Base-by-base conservation (phyloP, 192 early-diverging fungal species). In the Dispira simplex region DNA sequence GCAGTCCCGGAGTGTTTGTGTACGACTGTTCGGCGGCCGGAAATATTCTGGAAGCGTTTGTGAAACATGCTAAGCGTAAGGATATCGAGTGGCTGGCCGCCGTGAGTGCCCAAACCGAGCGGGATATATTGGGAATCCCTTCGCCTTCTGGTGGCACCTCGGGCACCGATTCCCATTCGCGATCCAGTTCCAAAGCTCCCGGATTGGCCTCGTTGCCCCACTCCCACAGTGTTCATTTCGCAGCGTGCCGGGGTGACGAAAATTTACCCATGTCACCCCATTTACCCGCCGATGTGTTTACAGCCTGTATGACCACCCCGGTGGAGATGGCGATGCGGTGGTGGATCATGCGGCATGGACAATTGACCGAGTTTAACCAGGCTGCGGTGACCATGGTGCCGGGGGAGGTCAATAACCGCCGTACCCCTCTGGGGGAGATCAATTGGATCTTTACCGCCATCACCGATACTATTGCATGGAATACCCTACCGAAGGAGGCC, bases 381-480 rank as follows among this genome's bases (percentile, higher is more conserved):
- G 73, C 79, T 26, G 82, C 85, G 56, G 77, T 95, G 46, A 90
- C 87, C 0, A 90, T 96, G 85, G 90, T 95, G 28, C 94, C 94
- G 3, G 96, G 96, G 39, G 75, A 85, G 28, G 74, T 90, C 27
- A 87, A 87, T 68, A 94, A 96, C 65, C 84, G 96, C 44, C 81
- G 91, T 18, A 94, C 96, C 18, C 91, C 96, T 0, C 77, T 97
- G 14, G 96, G 96, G 49, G 96, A 99, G 75, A 79, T 99, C 62
- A 97, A 97, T 67, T 99, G 96, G 96, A 95, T 99, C 18, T 96
- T 99, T 68, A 97, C 94, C 6, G 87, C 96, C 26, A 90, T 99
- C 51, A 99, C 93, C 0, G 96, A 99, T 71, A 97, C 94, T 8
- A 99, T 99, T 63, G 96, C 96, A 9, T 99, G 96, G 96, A 91